Base-by-base conservation (phyloP, 805 yeast species). In the Candida boleticola region DNA sequence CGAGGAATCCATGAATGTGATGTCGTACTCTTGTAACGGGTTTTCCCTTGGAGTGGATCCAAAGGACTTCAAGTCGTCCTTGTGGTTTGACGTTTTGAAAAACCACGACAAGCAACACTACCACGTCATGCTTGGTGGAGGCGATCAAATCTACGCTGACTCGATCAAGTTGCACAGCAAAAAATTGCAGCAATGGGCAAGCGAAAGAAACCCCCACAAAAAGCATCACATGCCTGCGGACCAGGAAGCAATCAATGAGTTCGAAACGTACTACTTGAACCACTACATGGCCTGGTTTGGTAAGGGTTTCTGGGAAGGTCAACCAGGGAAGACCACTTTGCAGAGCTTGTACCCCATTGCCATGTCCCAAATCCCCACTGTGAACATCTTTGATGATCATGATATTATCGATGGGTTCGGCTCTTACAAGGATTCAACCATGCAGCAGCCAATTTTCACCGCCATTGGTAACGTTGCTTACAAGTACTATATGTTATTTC, bases 401-500 rank as follows among this genome's bases (percentile, higher is more conserved):
- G 98, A 93, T 61, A 87, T 92, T 40, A 90, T 93, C 51, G 99
- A 92, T 58, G 99, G 98, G 2, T 92, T 80, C 64, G 99, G 98
- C 2, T 86, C 96, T 0, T 92, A 92, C 61, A 71, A 74, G 37
- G 85, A 89, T 50, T 43, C 62, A 1, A 87, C 96, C 26, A 89
- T 89, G 96, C 53, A 54, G 2, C 77, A 80, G 30, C 81, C 79
- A 1, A 76, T 87, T 6, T 87, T 92, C 58, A 59, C 63, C 43
- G 78, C 83, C 10, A 75, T 92, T 25, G 98, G 98, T 7, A 74
- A 75, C 45, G 64, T 78, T 10, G 97, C 98, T 1, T 88, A 79
- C 69, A 82, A 82, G 56, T 90, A 85, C 64, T 92, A 93, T 63
- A 76, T 89, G 85, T 62, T 93, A 17, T 92, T 92, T 68, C 98